Conservation (phyloP, 192 early-diverging fungal species). For the Coemansia sp. region DNA sequence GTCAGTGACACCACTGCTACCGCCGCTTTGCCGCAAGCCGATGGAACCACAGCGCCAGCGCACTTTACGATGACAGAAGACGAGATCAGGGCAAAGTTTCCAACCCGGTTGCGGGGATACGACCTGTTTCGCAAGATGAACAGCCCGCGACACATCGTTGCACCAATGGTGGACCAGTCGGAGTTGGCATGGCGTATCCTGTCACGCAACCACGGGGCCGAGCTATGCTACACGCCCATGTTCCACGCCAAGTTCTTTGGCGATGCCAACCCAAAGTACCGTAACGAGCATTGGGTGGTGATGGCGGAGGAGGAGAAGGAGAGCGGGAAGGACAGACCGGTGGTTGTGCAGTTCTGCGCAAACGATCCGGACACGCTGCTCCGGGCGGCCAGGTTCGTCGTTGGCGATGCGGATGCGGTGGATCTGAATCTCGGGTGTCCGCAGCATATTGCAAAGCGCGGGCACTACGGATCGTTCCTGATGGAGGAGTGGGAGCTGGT, state of each 20-base stretch:
- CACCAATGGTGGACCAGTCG: constrained; percentile 97
- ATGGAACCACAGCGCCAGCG: constrained; percentile 81
- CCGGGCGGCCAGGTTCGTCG: constrained; percentile 78
- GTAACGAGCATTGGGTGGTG: constrained; percentile 66
- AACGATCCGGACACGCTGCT: constrained; percentile 89
- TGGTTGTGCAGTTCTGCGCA: constrained; percentile 95
- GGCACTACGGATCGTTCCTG: constrained; percentile 91
- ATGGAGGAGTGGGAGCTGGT: constrained; percentile 91
- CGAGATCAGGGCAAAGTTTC: constrained; percentile 50
- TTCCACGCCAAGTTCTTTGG: constrained; percentile 88
- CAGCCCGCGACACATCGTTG: constrained; percentile 78
- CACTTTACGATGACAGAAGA: constrained; percentile 65
- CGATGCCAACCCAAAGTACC: constrained; percentile 65
- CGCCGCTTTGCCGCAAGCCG: neutral
- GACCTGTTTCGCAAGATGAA: constrained; percentile 76
- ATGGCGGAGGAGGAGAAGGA: constrained; percentile 20
- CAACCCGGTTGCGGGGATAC: constrained; percentile 69
- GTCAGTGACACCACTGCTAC: neutral
- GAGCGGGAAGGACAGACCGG: constrained; percentile 70
- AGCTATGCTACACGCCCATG: constrained; percentile 98
- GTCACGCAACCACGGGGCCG: constrained; percentile 78
- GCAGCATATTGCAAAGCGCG: constrained; percentile 88
- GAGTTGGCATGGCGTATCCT: constrained; percentile 95
- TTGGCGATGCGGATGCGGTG: constrained; percentile 85
- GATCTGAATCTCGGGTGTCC: constrained; percentile 97